Percentiles rank a stretch among this genome's conserved stretches.
These are phyloP conservation scores for Hibiscus syriacus DNA, from an alignment of 345 rosid genomes.

Conservation along the genomic window DNA sequence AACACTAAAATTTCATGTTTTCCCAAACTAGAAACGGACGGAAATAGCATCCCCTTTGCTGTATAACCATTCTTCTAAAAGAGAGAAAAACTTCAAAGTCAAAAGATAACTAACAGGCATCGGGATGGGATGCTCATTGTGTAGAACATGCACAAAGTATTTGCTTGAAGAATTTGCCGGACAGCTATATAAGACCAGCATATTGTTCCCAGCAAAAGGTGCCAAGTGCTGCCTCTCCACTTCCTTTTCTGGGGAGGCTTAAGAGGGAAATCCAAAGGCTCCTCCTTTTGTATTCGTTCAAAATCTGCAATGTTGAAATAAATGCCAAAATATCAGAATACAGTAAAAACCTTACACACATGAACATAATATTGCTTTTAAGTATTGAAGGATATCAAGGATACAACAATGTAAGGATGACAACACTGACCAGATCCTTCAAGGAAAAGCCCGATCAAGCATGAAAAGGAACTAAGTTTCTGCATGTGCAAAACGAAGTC, in stretches of 20 bases:
- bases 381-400: neutral
- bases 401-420: neutral
- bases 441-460: slow-evolving; percentile 93
- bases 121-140: slow-evolving; percentile 74
- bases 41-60: neutral
- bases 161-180: slow-evolving; percentile 52
- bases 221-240: slow-evolving; percentile 70
- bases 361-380: neutral
- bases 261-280: slow-evolving; percentile 67
- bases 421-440: slow-evolving; percentile 64
- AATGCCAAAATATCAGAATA: neutral
- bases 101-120: slow-evolving; percentile 51
- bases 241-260: slow-evolving; percentile 77
- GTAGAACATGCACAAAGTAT: slow-evolving; percentile 80
- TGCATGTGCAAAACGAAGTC: slow-evolving; percentile 95
- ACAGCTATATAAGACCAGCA: slow-evolving; percentile 77
- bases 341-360: neutral
- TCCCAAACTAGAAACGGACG: neutral
- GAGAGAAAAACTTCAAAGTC: neutral
- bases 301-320: slow-evolving; percentile 46
- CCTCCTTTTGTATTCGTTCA: slow-evolving; percentile 58
- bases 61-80: neutral
- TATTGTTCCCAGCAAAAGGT: slow-evolving; percentile 85
- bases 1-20: no score
- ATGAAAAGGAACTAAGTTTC: slow-evolving; percentile 94